Base-by-base conservation (phyloP, 495 filamentous ascomycete species). In the Amphirosellinia nigrospora region DNA sequence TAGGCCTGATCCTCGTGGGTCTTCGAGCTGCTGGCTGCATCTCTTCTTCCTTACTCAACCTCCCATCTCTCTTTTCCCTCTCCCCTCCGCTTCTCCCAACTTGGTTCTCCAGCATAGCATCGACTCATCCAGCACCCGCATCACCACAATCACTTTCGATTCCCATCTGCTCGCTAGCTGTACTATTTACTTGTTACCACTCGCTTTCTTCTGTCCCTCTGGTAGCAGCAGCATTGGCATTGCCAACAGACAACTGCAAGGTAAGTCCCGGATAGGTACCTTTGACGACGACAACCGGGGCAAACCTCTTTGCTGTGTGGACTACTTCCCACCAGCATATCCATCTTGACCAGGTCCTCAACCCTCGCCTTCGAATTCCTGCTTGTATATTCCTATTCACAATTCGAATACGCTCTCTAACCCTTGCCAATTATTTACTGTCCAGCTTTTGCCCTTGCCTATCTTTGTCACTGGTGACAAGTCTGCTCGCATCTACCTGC, bases 171-270 rank as follows among this genome's bases (percentile, higher is more conserved):
- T 82, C 73, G 80, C 81, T 83, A 86, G 83, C 83, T 83, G 79
- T 82, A 84, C 84, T 80, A 84, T 85, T 84, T 85, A 81, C 82
- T 85, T 81, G 75, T 75, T 73, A 75, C 80, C 82, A 78, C 81
- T 86, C 83, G 81, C 82, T 84, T 80, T 75, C 80, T 77, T 80
- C 80, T 75, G 78, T 77, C 78, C 65, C 79, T 82, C 83, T 85
- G 82, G 82, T 81, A 80, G 75, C 78, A 79, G 79, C 79, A 81
- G 70, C 71, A 76, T 76, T 68, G 76, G 72, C 74, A 76, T 73
- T 71, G 71, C 72, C 74, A 78, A 70, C 71, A 70, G 71, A 71
- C 55, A 48, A 70, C 48, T 59, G 41, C 74, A 73, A 76, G 70
- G 76, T 78, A 34, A 67, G 55, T 48, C 5, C 55, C 46, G n/a